These are phyloP conservation scores for Lathyrus oleraceus DNA, from an alignment of 306 rosid genomes.

Conservation along the genomic window DNA sequence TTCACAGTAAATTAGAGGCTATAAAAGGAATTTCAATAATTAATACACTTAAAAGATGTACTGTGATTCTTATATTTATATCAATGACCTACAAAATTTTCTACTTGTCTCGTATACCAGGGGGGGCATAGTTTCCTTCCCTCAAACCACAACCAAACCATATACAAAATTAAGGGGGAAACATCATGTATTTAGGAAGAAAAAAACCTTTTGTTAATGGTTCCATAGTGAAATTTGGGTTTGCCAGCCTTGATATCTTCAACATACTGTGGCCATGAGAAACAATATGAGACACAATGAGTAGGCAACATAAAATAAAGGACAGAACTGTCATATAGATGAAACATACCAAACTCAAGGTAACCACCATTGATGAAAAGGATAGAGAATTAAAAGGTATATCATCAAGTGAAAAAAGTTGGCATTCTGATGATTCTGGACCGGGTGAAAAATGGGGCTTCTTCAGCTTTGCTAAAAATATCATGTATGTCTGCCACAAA, in stretches of 20 bases:
- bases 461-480: conserved; percentile 87
- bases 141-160: conserved; percentile 2
- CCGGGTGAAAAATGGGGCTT: conserved; percentile 89
- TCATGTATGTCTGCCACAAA: conserved; percentile 75
- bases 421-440: conserved; percentile 89
- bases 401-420: conserved; percentile 75
- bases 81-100: neutral
- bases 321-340: neutral
- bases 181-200: conserved; percentile 9
- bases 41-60: neutral
- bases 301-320: conserved; percentile 21
- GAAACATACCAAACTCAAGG: conserved; percentile 76
- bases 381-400: conserved; percentile 85
- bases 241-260: conserved; percentile 81
- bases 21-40: neutral
- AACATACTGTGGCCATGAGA: conserved; percentile 61
- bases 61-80: neutral
- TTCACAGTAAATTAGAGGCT: neutral
- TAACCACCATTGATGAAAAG: conserved; percentile 93
- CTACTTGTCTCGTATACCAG: neutral
- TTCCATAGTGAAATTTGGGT: conserved; percentile 81
- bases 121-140: conserved; percentile 2
- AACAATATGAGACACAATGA: conserved; percentile 28
- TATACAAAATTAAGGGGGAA: conserved; percentile 2
- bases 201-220: conserved; percentile 75